A percentile compares a stretch with the other conserved stretches of the same genome.
phyloP scores from a whole-genome alignment of 2,329 filamentous ascomycete species.

The Ceratocystis harringtonii region DNA sequence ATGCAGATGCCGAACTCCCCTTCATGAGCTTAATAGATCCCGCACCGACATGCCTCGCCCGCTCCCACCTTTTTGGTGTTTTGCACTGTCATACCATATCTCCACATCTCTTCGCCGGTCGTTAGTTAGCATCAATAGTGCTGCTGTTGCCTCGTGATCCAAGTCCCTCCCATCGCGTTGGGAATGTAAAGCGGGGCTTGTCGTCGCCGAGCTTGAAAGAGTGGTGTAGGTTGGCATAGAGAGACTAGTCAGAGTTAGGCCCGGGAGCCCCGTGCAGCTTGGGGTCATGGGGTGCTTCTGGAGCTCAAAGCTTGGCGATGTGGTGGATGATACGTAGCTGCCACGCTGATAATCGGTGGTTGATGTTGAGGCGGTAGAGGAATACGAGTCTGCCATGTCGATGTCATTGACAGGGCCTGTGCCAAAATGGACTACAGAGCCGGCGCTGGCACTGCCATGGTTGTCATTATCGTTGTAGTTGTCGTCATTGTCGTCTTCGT shows the following conservation, averaged over 20 bases:
- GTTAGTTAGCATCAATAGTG: conserved; percentile 72
- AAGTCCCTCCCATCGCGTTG: conserved; percentile 32
- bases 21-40: conserved; percentile 32
- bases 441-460: conserved; percentile 26
- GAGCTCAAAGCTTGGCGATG: conserved; percentile 44
- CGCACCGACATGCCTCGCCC: conserved; percentile 39
- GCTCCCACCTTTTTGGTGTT: conserved; percentile 25
- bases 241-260: background rate
- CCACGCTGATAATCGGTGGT: conserved; percentile 35
- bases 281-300: conserved; percentile 26
- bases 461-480: conserved; percentile 48
- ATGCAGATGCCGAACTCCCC: background rate
- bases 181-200: conserved; percentile 42
- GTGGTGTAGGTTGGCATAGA: conserved; percentile 24
- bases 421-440: conserved; percentile 34
- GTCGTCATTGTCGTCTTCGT: conserved; percentile 29
- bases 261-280: background rate
- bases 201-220: conserved; percentile 36
- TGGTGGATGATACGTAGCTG: conserved; percentile 36
- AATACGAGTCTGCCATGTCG: conserved; percentile 36
- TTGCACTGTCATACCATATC: conserved; percentile 33
- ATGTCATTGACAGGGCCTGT: conserved; percentile 30
- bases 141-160: conserved; percentile 70
- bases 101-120: conserved; percentile 44
- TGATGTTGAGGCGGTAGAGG: conserved; percentile 38